These are phyloP conservation scores for Melampsora larici-populina DNA, from an alignment of 1,284 basidiomycete genomes.

Conservation along the genomic window DNA sequence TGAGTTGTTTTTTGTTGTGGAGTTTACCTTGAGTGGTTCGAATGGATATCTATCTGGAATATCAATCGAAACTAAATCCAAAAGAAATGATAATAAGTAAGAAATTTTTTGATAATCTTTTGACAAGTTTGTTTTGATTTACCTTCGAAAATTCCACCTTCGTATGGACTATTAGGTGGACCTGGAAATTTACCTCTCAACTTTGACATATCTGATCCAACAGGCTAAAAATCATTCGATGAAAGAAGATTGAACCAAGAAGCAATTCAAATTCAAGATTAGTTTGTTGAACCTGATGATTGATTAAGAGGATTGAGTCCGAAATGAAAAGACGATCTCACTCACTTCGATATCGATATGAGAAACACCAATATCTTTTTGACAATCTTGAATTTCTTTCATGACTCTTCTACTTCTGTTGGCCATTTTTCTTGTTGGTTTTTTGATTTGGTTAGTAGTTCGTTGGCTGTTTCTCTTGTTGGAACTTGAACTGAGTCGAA, in stretches of 20 bases:
- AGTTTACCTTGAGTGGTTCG: slow-evolving; percentile 98
- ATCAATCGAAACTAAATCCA: slow-evolving; percentile 43
- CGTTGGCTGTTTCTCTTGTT: no score
- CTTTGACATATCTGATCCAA: slow-evolving; percentile 71
- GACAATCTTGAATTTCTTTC: slow-evolving; percentile 49
- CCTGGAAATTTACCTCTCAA: slow-evolving; percentile 86
- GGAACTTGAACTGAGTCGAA: no score
- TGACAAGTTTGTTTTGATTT: no score
- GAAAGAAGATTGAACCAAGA: no score
- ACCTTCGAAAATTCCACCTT: slow-evolving; percentile 87
- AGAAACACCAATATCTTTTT: slow-evolving; percentile 2
- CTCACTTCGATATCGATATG: slow-evolving; percentile 25
- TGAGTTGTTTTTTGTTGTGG: no score
- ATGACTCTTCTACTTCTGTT: slow-evolving; percentile 23
- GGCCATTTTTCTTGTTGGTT: no score
- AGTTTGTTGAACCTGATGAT: no score
- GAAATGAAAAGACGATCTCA: background rate
- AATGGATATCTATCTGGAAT: slow-evolving; percentile 62
- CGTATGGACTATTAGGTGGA: slow-evolving; percentile 82
- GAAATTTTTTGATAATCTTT: no score
- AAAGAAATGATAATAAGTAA: slow-evolving; percentile 35
- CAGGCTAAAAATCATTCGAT: background rate
- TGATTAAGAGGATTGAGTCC: background rate
- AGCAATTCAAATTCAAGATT: no score
- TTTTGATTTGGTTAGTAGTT: no score